Conservation (phyloP, 164 flowering plant genomes). For the Vitis rupestris region DNA sequence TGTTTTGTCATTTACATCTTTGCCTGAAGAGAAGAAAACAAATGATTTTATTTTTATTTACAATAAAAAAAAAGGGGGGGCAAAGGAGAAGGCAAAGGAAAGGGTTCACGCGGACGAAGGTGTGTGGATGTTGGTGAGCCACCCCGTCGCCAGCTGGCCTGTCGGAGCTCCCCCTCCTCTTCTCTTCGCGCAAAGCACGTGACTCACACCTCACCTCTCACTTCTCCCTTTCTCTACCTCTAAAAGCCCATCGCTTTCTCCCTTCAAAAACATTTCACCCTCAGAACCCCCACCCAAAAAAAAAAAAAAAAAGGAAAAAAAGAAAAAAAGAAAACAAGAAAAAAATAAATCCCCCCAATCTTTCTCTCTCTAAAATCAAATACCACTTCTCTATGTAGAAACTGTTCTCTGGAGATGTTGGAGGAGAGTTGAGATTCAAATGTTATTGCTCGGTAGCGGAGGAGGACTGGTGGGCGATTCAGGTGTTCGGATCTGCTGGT, state of each 20-base stretch:
- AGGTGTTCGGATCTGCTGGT: conserved; percentile 36
- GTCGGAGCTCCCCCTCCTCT: conserved; percentile 10
- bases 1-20: neutral
- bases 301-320: too few relatives aligned
- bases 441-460: conserved; percentile 2
- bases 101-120: conserved; percentile 39
- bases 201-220: conserved; percentile 26
- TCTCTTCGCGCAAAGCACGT: conserved; percentile 35
- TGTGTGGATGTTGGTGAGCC: conserved; percentile 55
- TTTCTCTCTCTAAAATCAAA: conserved; percentile 1
- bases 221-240: conserved; percentile 15
- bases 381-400: neutral
- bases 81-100: neutral
- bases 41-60: too few relatives aligned
- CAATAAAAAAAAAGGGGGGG: neutral
- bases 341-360: conserved; percentile 17
- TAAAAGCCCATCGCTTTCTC: conserved; percentile 30
- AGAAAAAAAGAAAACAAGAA: neutral
- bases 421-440: conserved; percentile 25
- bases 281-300: too few relatives aligned
- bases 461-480: conserved; percentile 6
- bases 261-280: neutral
- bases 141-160: conserved; percentile 43
- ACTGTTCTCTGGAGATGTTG: neutral
- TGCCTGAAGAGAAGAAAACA: neutral